A percentile compares a stretch with the other conserved stretches of the same genome.
phyloP scores from a whole-genome alignment of 2,329 filamentous ascomycete species.

The Blastomyces silverae region DNA sequence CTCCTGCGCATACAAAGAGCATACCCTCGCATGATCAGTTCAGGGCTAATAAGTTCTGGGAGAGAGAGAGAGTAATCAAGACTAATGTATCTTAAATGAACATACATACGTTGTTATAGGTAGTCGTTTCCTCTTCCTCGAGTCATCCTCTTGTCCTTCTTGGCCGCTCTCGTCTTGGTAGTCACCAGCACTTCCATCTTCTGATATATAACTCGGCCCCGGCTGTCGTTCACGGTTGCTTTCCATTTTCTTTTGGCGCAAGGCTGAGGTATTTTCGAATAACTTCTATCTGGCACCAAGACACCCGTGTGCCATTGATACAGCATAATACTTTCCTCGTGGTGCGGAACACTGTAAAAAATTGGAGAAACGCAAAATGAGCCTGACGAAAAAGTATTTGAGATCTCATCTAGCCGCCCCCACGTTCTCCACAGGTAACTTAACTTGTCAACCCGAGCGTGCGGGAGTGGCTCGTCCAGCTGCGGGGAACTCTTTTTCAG shows the following conservation, averaged over 20 bases:
- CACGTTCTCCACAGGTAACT: background rate
- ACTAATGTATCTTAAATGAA: background rate
- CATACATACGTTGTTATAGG: slow-evolving; percentile 10
- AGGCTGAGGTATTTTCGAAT: background rate
- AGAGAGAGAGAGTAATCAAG: background rate
- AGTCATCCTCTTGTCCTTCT: slow-evolving; percentile 1
- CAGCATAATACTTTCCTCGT: background rate
- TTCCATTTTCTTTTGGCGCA: background rate
- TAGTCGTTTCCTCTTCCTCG: slow-evolving; percentile 12
- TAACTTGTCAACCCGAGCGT: background rate
- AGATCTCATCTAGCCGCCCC: background rate
- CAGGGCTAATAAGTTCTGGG: background rate
- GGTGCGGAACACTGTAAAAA: background rate
- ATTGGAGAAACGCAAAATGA: background rate
- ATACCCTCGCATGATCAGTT: background rate
- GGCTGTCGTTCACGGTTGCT: background rate
- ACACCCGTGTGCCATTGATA: background rate
- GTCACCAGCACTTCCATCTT: slow-evolving; percentile 3
- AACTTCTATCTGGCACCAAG: background rate
- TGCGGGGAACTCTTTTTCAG: background rate
- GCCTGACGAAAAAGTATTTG: background rate
- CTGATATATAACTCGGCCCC: background rate
- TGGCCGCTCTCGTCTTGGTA: slow-evolving; percentile 9
- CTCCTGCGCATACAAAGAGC: background rate
- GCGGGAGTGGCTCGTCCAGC: background rate